Evolutionary conservation across 371 early-diverging fungal species (phyloP).

Genomic region (Rhizopus stolonifer): DNA sequence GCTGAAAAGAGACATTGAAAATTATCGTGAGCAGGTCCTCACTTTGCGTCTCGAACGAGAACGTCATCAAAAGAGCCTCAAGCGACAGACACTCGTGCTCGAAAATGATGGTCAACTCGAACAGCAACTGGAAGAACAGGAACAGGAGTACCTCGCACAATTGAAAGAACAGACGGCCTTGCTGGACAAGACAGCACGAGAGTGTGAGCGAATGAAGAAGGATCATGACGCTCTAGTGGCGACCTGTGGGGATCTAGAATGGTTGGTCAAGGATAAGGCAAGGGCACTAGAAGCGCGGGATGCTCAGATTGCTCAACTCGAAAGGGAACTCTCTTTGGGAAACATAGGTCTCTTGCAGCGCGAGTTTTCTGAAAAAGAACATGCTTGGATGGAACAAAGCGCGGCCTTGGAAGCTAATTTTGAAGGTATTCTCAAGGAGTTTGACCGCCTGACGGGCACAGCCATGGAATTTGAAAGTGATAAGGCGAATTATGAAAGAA

Average conservation of each 20-base stretch:
- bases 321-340: conserved; percentile 20
- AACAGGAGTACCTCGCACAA: conserved; percentile 46
- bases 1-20: conserved; percentile 24
- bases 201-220: conserved; percentile 23
- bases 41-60: conserved; percentile 32
- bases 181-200: conserved; percentile 32
- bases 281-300: conserved; percentile 41
- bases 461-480: conserved; percentile 57
- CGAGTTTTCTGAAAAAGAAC: conserved; percentile 39
- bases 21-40: conserved; percentile 32
- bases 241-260: conserved; percentile 41
- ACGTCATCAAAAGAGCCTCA: conserved; percentile 31
- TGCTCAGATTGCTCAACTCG: conserved; percentile 33
- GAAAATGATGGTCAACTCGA: conserved; percentile 31
- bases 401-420: conserved; percentile 48
- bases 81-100: conserved; percentile 33
- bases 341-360: conserved; percentile 22
- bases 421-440: conserved; percentile 57
- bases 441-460: conserved; percentile 54
- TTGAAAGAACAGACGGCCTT: conserved; percentile 46
- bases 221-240: conserved; percentile 33
- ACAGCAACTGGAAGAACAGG: conserved; percentile 46
- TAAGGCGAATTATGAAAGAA: conserved; percentile 43
- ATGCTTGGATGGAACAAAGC: conserved; percentile 43
- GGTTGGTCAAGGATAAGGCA: conserved; percentile 39